Evolutionary conservation across 176 grass and related monocot genomes (phyloP), one percentile per base, ranked within the genome.

Genomic region (Ananas comosus): DNA sequence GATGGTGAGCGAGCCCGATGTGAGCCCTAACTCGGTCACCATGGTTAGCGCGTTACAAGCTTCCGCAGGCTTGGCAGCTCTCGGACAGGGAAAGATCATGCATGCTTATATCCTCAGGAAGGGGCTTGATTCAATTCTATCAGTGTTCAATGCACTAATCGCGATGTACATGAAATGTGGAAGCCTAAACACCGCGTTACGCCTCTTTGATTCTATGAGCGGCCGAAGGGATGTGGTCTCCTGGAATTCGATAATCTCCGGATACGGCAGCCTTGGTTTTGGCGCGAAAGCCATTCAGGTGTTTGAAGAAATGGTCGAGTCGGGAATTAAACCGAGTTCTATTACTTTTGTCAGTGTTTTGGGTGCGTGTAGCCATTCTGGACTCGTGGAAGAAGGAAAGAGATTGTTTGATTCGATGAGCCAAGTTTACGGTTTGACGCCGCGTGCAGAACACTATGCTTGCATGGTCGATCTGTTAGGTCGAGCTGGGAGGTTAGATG

Each of bases 381-480:
- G 89, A 68, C 84, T 92, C 50, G 75, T 92, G 53, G 73, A 90
- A 0, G 83, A 97, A 83, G 93, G 93, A 48, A 92, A 87, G 79
- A 81, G 78, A 48, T 66, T 90, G 59, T 97, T 90, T 51, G 76
- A 85, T 48, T 88, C 81, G 14, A 88, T 91, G 85, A 50, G 53
- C n/a, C 72, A 76, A 11, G 73, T 73, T 66, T 51, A 77, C 66
- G 82, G 65, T 56, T 49, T 91, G 58, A 72, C 21, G 21, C 85
- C 89, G 59, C 70, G 80, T 18, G 77, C 80, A 0, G 89, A 91
- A 63, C 89, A 91, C 67, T 88, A 83, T 72, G 89, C 85, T 53
- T 88, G 79, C 80, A 85, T 91, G 79, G 89, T 91, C 18, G 89
- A 85, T 66, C 89, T 91, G 68, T 85, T 91, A 27, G 89, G 89